phyloP scores from a whole-genome alignment of 805 yeast species.

The Myxozyma melibiosi region DNA sequence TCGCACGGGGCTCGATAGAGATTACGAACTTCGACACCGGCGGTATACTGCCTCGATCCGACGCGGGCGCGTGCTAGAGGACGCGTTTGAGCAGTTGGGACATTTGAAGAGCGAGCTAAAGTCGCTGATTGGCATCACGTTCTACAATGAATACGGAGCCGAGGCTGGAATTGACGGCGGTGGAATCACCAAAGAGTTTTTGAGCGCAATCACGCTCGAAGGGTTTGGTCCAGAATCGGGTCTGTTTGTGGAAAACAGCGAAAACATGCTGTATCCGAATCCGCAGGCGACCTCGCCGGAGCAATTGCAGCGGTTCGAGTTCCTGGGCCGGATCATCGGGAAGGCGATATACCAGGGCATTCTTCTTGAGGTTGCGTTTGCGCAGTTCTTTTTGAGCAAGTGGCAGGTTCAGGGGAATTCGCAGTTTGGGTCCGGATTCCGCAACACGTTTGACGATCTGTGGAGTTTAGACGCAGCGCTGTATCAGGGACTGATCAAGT shows the following conservation, averaged over 20 bases:
- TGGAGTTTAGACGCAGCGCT: conserved; percentile 68
- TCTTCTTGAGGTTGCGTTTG: conserved; percentile 78
- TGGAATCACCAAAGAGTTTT: conserved; percentile 88
- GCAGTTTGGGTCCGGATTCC: conserved; percentile 31
- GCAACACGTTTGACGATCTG: conserved; percentile 76
- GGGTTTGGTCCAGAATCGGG: conserved; percentile 55
- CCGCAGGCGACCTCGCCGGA: conserved; percentile 46
- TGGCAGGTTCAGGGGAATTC: conserved; percentile 46
- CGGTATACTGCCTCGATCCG: conserved; percentile 55
- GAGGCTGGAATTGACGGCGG: conserved; percentile 98
- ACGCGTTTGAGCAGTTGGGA: conserved; percentile 66
- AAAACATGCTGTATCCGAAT: conserved; percentile 74
- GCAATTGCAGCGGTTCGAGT: conserved; percentile 49
- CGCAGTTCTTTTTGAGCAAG: conserved; percentile 78
- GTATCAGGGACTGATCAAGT: conserved; percentile 63
- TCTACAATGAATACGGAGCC: conserved; percentile 69
- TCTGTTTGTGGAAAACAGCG: conserved; percentile 50
- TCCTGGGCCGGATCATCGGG: conserved; percentile 82
- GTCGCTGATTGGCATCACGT: conserved; percentile 60
- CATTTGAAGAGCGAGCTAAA: conserved; percentile 60
- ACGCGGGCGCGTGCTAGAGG: conserved; percentile 71
- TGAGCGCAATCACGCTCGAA: conserved; percentile 69
- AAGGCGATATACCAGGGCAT: conserved; percentile 85
- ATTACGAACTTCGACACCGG: conserved; percentile 27
- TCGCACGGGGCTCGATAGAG: conserved; percentile 29